Conservation (phyloP, 164 flowering plant species). For the Chimonanthus salicifolius region DNA sequence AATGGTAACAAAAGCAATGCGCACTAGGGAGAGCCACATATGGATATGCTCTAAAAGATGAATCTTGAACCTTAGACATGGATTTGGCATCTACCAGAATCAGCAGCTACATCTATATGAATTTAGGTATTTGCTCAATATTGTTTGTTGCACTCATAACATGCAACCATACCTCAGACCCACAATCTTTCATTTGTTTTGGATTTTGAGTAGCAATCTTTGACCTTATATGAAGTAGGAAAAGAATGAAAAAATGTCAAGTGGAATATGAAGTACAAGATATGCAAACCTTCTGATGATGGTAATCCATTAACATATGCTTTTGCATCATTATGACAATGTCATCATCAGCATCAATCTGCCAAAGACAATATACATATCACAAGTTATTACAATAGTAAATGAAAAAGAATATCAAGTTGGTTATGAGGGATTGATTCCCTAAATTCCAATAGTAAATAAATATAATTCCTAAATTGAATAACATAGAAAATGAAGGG, state of each 20-base stretch:
- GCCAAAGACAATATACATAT: constrained; percentile 8
- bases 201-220: background rate
- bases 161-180: background rate
- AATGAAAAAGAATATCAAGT: too few relatives aligned
- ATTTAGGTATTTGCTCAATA: background rate
- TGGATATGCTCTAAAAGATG: background rate
- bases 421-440: background rate
- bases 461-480: background rate
- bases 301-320: constrained; percentile 53
- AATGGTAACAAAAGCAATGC: background rate
- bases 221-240: background rate
- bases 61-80: background rate
- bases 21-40: background rate
- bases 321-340: constrained; percentile 48
- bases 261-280: background rate
- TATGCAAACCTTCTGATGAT: constrained; percentile 54
- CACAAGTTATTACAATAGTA: too few relatives aligned
- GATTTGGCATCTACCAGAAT: background rate
- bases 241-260: background rate
- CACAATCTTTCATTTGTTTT: background rate
- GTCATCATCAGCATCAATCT: constrained; percentile 67
- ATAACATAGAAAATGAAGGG: too few relatives aligned
- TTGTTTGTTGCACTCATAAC: background rate
- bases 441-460: background rate
- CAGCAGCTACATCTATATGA: background rate